Conservation (phyloP, 2,329 filamentous ascomycete genomes). For the Blastomyces parvus region DNA sequence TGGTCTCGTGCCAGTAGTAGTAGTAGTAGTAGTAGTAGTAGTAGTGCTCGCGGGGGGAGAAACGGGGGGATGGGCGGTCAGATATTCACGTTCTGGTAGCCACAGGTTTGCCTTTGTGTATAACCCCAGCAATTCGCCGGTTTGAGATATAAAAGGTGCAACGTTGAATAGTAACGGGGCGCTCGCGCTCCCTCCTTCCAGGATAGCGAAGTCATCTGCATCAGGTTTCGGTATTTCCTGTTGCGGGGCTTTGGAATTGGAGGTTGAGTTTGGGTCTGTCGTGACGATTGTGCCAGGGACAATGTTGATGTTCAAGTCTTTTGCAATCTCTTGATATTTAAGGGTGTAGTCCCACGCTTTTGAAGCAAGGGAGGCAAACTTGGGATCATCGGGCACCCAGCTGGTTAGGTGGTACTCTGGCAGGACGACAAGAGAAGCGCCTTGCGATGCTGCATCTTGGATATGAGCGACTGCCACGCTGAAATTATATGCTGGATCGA, state of each 20-base stretch:
- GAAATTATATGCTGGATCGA: slow-evolving; percentile 4
- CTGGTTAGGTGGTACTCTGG: slow-evolving; percentile 49
- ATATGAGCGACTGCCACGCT: slow-evolving; percentile 33
- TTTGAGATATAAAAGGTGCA: slow-evolving; percentile 45
- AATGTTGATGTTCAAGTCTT: slow-evolving; percentile 35
- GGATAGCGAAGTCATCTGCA: not conserved
- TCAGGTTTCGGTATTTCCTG: not conserved
- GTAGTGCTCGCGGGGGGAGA: not conserved
- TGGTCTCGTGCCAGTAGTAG: not conserved
- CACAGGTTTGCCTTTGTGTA: slow-evolving; percentile 40
- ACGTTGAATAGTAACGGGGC: slow-evolving; percentile 39
- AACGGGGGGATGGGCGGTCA: slow-evolving; percentile 1
- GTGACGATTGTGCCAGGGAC: slow-evolving; percentile 44
- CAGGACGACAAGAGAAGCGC: slow-evolving; percentile 47
- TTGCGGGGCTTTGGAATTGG: not conserved
- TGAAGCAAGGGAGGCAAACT: slow-evolving; percentile 38
- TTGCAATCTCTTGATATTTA: slow-evolving; percentile 44
- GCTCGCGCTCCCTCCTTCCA: slow-evolving; percentile 14
- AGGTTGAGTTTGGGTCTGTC: slow-evolving; percentile 24
- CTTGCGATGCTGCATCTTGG: slow-evolving; percentile 35
- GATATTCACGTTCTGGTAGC: slow-evolving; percentile 6
- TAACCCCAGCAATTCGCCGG: slow-evolving; percentile 42
- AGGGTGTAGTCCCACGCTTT: slow-evolving; percentile 43
- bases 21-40: not conserved
- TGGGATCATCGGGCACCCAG: slow-evolving; percentile 41